phyloP scores from a whole-genome alignment of 2,329 filamentous ascomycete species.

The Penicillium sclerotiorum region DNA sequence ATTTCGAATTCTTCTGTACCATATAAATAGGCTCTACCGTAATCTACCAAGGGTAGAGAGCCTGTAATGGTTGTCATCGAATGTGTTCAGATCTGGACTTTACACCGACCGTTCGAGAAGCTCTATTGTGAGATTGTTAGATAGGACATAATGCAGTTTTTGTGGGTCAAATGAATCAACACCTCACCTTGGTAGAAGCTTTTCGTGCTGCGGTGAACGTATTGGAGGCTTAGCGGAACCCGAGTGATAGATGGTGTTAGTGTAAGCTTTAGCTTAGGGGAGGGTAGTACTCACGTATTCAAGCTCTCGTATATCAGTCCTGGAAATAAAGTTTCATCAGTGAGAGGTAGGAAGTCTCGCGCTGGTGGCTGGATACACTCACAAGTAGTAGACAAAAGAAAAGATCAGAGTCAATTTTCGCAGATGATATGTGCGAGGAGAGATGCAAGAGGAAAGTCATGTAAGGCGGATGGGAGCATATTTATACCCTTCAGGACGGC shows the following conservation, averaged over 20 bases:
- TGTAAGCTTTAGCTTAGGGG: too few species aligned
- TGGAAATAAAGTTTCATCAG: too few species aligned
- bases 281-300: too few species aligned
- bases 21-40: not conserved
- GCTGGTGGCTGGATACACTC: not conserved
- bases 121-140: too few species aligned
- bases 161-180: not conserved
- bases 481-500: not conserved
- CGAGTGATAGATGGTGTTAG: not conserved
- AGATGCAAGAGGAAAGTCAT: not conserved
- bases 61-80: not conserved
- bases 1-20: too few species aligned
- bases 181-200: not conserved
- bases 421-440: too few species aligned
- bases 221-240: not conserved
- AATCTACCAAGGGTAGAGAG: not conserved
- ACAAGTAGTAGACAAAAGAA: not conserved
- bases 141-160: too few species aligned
- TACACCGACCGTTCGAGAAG: too few species aligned
- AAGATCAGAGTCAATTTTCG: not conserved
- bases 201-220: not conserved
- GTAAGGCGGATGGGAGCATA: not conserved
- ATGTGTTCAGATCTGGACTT: not conserved
- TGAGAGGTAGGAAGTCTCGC: not conserved
- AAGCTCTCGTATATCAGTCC: too few species aligned